phyloP scores from a whole-genome alignment of 208 protist genomes.

The Acanthamoeba divionensis region DNA sequence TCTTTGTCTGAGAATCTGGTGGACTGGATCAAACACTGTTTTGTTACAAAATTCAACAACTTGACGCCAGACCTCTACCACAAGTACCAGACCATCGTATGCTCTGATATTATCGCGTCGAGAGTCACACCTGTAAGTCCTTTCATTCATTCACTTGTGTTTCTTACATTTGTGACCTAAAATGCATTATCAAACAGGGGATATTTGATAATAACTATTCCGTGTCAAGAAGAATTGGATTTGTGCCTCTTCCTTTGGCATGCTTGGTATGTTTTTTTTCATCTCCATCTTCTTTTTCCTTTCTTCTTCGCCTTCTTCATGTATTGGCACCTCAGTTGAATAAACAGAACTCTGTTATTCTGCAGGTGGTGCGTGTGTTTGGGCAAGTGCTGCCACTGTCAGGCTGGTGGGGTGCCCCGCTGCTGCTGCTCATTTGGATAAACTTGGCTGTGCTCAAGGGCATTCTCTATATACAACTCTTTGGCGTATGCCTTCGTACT shows the following conservation, averaged over 20 bases:
- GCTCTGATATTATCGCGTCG: slow-evolving; percentile 51
- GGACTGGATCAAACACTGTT: slow-evolving; percentile 90
- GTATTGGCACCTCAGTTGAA: no score
- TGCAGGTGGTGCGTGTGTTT: not conserved
- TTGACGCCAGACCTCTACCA: slow-evolving; percentile 80
- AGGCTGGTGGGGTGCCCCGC: not conserved
- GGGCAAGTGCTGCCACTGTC: slow-evolving; percentile 10
- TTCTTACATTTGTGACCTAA: not conserved
- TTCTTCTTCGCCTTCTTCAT: no score
- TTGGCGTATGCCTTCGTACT: not conserved
- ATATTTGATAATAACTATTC: slow-evolving; percentile 28
- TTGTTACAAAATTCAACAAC: slow-evolving; percentile 88
- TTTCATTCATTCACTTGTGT: not conserved
- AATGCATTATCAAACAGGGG: not conserved
- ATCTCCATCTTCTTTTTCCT: no score
- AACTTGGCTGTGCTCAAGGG: slow-evolving; percentile 11
- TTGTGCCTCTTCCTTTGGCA: not conserved
- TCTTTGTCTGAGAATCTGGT: slow-evolving; percentile 79
- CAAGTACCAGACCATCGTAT: slow-evolving; percentile 65
- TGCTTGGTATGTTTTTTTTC: slow-evolving; percentile 12
- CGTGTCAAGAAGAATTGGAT: not conserved
- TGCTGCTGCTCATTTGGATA: not conserved
- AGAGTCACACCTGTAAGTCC: not conserved
- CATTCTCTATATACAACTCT: slow-evolving; percentile 6
- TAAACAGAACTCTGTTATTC: no score